These are phyloP conservation scores for Rhodosporidiobolus odoratus DNA, from an alignment of 768 basidiomycete genomes.

Conservation along the genomic window DNA sequence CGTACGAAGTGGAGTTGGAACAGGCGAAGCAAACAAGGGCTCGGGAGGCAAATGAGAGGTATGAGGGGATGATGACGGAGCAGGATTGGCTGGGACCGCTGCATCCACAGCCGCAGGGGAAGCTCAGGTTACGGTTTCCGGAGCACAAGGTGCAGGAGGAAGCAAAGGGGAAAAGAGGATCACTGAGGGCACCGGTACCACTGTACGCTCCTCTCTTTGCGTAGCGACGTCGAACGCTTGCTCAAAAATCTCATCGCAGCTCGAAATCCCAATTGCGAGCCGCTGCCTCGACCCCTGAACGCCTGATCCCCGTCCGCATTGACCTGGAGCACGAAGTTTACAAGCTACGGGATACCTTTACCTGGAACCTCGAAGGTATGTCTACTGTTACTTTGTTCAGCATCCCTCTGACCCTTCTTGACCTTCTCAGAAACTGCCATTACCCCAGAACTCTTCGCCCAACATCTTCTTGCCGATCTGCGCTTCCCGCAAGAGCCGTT, in stretches of 20 bases:
- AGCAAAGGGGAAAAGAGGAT: conserved; percentile 17
- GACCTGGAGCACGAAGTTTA: conserved; percentile 94
- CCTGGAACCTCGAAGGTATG: conserved; percentile 94
- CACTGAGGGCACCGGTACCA: conserved; percentile 16
- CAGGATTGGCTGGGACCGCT: conserved; percentile 39
- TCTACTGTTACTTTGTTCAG: conserved; percentile 8
- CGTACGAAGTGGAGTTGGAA: conserved; percentile 18
- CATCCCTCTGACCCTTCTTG: neutral
- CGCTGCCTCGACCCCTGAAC: conserved; percentile 54
- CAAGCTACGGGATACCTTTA: conserved; percentile 90
- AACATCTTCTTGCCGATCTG: conserved; percentile 87
- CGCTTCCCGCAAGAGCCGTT: conserved; percentile 66
- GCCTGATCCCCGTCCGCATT: conserved; percentile 87
- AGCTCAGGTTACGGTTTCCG: conserved; percentile 12
- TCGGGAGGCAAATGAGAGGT: neutral
- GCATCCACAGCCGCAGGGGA: neutral
- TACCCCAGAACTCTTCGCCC: conserved; percentile 83
- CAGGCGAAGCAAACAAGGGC: conserved; percentile 3
- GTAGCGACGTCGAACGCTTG: neutral
- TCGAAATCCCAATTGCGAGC: conserved; percentile 45
- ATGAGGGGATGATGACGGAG: conserved; percentile 14
- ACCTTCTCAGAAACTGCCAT: conserved; percentile 67
- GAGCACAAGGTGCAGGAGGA: conserved; percentile 15
- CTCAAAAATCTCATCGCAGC: neutral
- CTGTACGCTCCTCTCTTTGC: neutral